These are phyloP conservation scores for Pseudozyma flocculosa DNA, from an alignment of 1,284 basidiomycete genomes.

Conservation along the genomic window DNA sequence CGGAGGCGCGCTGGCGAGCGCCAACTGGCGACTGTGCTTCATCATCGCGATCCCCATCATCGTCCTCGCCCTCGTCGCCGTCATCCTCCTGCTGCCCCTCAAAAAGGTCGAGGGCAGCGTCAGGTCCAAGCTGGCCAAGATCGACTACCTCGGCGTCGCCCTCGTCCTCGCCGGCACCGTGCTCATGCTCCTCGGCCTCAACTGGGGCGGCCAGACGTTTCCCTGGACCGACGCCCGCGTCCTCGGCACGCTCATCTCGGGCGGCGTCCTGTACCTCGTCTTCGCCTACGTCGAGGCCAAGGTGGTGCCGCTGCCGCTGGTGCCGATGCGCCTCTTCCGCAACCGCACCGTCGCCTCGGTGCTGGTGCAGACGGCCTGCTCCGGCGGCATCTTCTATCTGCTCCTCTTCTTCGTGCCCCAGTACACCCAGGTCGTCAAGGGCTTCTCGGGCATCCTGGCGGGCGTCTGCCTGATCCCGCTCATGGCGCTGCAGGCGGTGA, in stretches of 20 bases:
- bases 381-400: slow-evolving; percentile 50
- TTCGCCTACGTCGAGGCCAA: slow-evolving; percentile 76
- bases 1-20: slow-evolving; percentile 36
- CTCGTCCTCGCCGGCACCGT: slow-evolving; percentile 29
- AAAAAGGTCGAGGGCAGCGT: slow-evolving; percentile 33
- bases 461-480: slow-evolving; percentile 70
- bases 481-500: slow-evolving; percentile 64
- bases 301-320: slow-evolving; percentile 65
- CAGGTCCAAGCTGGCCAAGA: slow-evolving; percentile 23
- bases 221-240: slow-evolving; percentile 57
- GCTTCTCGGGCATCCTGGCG: slow-evolving; percentile 66
- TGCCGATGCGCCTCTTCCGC: slow-evolving; percentile 67
- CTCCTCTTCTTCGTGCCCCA: slow-evolving; percentile 66
- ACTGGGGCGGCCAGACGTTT: slow-evolving; percentile 63
- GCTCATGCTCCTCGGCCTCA: slow-evolving; percentile 64
- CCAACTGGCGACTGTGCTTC: slow-evolving; percentile 31
- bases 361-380: slow-evolving; percentile 60
- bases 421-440: slow-evolving; percentile 72
- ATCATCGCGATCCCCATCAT: slow-evolving; percentile 31
- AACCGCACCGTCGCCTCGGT: slow-evolving; percentile 70
- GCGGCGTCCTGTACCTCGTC: slow-evolving; percentile 63
- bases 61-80: slow-evolving; percentile 15
- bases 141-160: slow-evolving; percentile 26
- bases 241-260: slow-evolving; percentile 65
- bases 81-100: slow-evolving; percentile 31